Conservation (phyloP, 106 monocot species). For the Platanthera guangdongensis region DNA sequence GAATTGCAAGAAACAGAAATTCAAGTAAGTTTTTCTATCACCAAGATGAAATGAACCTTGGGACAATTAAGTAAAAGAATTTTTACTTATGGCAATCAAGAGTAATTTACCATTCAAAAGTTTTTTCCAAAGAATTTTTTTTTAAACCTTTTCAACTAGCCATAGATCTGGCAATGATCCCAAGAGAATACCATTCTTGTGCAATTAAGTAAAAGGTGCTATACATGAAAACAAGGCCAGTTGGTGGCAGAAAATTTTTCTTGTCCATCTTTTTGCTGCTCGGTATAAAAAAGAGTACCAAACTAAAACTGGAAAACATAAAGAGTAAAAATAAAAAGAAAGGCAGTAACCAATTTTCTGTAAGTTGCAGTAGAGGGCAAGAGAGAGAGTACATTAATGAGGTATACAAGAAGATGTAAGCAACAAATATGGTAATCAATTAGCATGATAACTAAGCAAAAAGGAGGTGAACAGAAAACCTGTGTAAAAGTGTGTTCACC, state of each 20-base stretch:
- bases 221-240: too few species aligned
- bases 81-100: too few species aligned
- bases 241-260: not conserved
- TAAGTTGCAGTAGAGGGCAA: not conserved
- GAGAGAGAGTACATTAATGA: not conserved
- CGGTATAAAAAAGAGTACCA: not conserved
- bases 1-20: too few species aligned
- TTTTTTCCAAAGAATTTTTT: too few species aligned
- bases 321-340: not conserved
- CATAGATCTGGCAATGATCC: too few species aligned
- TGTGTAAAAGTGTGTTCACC: slow-evolving; percentile 21
- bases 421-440: not conserved
- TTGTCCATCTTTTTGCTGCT: not conserved
- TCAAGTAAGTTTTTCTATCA: too few species aligned
- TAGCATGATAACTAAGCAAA: not conserved
- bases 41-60: too few species aligned
- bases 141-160: too few species aligned
- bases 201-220: too few species aligned
- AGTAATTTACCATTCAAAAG: too few species aligned
- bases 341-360: not conserved
- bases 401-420: not conserved
- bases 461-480: slow-evolving; percentile 14
- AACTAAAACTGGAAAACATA: not conserved
- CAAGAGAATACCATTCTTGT: too few species aligned
- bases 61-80: too few species aligned